Percentiles rank a stretch among this genome's conserved stretches.
phyloP scores from a whole-genome alignment of 129 eudicot species.

The Chrysanthemum makinoi region DNA sequence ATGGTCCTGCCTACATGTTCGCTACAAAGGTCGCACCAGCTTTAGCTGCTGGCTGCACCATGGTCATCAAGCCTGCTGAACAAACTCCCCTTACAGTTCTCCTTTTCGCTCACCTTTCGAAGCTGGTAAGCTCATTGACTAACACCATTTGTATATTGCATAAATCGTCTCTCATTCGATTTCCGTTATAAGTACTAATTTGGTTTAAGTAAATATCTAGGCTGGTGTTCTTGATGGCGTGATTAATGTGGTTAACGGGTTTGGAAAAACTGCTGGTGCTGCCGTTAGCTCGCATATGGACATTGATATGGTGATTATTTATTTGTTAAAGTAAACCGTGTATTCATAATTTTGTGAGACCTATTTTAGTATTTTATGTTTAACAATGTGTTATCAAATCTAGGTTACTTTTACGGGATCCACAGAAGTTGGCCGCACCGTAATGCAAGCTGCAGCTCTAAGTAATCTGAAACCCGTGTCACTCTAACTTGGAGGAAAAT shows the following conservation, averaged over 20 bases:
- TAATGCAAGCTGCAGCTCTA: conserved; percentile 75
- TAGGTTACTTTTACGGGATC: conserved; percentile 87
- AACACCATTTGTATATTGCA: background rate
- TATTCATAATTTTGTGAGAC: too few species aligned
- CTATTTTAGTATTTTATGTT: background rate
- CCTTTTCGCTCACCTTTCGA: conserved; percentile 66
- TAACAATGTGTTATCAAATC: conserved; percentile 1
- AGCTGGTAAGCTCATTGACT: conserved; percentile 36
- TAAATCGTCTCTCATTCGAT: background rate
- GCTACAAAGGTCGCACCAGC: conserved; percentile 70
- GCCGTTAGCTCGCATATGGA: conserved; percentile 88
- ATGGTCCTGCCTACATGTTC: conserved; percentile 64
- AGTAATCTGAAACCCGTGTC: conserved; percentile 81
- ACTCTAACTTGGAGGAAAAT: conserved; percentile 80
- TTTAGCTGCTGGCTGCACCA: conserved; percentile 86
- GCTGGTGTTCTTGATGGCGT: conserved; percentile 92
- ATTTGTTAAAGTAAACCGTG: background rate
- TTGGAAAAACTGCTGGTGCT: conserved; percentile 67
- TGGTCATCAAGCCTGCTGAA: conserved; percentile 86
- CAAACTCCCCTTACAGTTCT: conserved; percentile 80
- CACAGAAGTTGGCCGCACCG: conserved; percentile 58
- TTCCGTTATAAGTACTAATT: background rate
- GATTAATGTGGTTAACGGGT: conserved; percentile 69
- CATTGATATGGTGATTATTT: conserved; percentile 54
- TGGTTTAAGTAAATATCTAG: conserved; percentile 15